A percentile compares a stretch with the other conserved stretches of the same genome.
Evolutionary conservation across 176 grass and related monocot genomes (phyloP).

Genomic region (Thinopyrum elongatum): DNA sequence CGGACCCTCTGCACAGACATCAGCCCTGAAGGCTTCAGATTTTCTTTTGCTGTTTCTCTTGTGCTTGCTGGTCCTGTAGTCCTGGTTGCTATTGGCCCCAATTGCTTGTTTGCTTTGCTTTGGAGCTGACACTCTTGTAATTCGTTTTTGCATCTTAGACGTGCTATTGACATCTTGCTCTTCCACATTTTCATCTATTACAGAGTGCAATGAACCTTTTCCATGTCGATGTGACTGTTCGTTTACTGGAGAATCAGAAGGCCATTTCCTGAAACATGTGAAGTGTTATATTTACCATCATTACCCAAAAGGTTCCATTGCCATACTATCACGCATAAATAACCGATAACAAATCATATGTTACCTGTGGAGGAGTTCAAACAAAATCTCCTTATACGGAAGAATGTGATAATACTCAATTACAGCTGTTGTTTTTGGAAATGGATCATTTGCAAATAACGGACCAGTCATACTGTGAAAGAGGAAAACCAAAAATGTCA

Average conservation of each 20-base stretch:
- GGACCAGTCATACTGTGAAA: constrained; percentile 52
- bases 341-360: constrained; percentile 1
- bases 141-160: not conserved
- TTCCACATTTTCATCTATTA: constrained; percentile 30
- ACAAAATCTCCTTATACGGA: constrained; percentile 50
- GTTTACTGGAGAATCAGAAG: constrained; percentile 18
- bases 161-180: constrained; percentile 37
- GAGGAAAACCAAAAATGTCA: not conserved
- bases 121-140: not conserved
- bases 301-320: not conserved
- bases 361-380: constrained; percentile 41
- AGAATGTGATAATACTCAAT: constrained; percentile 53
- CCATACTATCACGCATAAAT: not conserved
- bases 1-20: not conserved
- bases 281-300: constrained; percentile 2
- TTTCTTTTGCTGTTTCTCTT: constrained; percentile 37
- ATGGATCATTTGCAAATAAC: constrained; percentile 25
- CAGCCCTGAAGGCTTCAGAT: constrained; percentile 3
- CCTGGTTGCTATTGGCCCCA: not conserved
- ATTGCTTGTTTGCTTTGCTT: constrained; percentile 26
- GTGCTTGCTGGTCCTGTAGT: not conserved
- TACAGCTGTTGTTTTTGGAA: constrained; percentile 26
- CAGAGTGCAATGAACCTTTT: not conserved
- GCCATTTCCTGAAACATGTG: constrained; percentile 32
- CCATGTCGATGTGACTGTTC: not conserved